Conservation (phyloP, 768 basidiomycete genomes). For the Boletellus emodensis region DNA sequence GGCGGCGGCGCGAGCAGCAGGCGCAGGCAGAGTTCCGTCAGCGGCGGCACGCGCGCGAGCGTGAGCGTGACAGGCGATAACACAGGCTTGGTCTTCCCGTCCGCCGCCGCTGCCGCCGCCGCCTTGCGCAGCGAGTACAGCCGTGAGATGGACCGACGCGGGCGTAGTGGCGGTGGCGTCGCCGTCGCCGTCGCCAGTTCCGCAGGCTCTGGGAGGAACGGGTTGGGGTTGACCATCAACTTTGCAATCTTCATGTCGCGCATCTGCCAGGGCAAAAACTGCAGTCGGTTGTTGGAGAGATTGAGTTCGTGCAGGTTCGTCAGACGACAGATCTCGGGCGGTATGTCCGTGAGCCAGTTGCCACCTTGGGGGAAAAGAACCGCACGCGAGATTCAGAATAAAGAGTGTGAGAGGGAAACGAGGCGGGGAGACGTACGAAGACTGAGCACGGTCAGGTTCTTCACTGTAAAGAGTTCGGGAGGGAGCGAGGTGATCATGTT, state of each 20-base stretch:
- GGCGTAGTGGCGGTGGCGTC: neutral
- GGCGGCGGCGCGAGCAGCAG: slow-evolving; percentile 30
- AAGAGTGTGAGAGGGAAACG: slow-evolving; percentile 7
- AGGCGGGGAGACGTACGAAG: slow-evolving; percentile 47
- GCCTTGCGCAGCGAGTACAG: slow-evolving; percentile 9
- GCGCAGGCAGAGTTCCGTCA: slow-evolving; percentile 39
- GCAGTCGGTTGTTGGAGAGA: slow-evolving; percentile 53
- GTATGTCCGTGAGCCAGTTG: slow-evolving; percentile 53
- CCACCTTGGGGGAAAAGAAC: slow-evolving; percentile 36
- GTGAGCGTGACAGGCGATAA: slow-evolving; percentile 19
- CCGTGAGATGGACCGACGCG: slow-evolving; percentile 15
- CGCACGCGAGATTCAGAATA: neutral
- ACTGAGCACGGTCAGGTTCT: slow-evolving; percentile 57
- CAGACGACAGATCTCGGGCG: slow-evolving; percentile 58
- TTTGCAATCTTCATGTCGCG: slow-evolving; percentile 48
- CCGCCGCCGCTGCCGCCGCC: neutral
- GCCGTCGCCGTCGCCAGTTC: neutral
- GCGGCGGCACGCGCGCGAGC: slow-evolving; percentile 24
- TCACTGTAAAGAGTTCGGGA: slow-evolving; percentile 50
- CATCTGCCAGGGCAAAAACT: slow-evolving; percentile 64
- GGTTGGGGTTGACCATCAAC: slow-evolving; percentile 55
- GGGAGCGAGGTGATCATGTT: slow-evolving; percentile 58
- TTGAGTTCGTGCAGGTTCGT: slow-evolving; percentile 56
- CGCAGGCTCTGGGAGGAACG: slow-evolving; percentile 43
- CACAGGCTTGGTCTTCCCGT: slow-evolving; percentile 1